Evolutionary conservation across 2,329 filamentous ascomycete genomes (phyloP), one percentile per base, ranked within the genome.

Genomic region (Fusarium musae): DNA sequence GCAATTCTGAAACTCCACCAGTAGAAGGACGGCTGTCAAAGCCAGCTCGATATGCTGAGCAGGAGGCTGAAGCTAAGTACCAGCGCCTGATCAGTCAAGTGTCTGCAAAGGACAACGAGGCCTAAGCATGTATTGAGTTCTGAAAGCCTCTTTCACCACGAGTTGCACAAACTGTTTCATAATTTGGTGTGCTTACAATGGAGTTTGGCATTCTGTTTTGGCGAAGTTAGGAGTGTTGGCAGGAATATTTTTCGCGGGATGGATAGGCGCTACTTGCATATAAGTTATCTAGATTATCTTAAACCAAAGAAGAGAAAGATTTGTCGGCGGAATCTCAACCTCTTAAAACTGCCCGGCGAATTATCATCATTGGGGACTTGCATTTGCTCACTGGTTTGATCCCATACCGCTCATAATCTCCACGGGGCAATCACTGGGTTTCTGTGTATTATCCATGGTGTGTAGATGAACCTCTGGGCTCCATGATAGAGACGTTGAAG

Each of bases 51-150:
- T 81, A 83, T 63, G 77, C 79, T 9, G 82, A 84, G 66, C 78
- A 82, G 36, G 80, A 82, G 64, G 76, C 74, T 26, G 79, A 83
- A 66, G 69, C 78, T 26, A 79, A 76, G 47, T 84, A 84, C 39
- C 79, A 79, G 63, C 81, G 82, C 43, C 76, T 84, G 49, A 82
- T 84, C 52, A 79, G 78, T 56, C 81, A 82, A 3, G 80, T 82
- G 21, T 78, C 80, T 7, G 80, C 80, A 17, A 83, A 81, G 63
- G 79, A 83, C 28, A 68, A 71, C 17, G 78, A 78, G 47, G 63
- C 60, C 40, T 60, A 43, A 32, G 26, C 37, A 23, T 62, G 42
- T 21, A 17, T 32, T 52, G 42, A 23, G 10, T 66, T 44, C 37
- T 43, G 28, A 15, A 47, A 28, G n/a, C 11, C 26, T 37, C 19